These are phyloP conservation scores for Kwoniella sp. DNA, from an alignment of 768 basidiomycete species.

Conservation along the genomic window DNA sequence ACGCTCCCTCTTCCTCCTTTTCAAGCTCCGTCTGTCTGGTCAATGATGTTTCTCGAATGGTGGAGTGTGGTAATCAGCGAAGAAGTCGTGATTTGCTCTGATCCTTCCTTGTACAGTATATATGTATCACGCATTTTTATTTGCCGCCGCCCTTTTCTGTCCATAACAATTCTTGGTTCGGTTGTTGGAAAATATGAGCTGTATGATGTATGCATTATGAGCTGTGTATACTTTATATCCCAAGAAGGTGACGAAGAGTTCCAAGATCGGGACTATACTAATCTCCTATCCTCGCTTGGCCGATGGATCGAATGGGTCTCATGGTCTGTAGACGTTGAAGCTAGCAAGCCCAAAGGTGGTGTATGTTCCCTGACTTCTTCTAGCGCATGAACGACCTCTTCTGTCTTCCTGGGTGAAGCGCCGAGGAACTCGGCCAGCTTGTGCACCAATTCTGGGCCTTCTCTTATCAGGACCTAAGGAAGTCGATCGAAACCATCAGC, in stretches of 20 bases:
- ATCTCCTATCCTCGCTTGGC: neutral
- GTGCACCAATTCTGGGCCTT: slow-evolving; percentile 52
- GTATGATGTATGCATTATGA: neutral
- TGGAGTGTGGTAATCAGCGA: too few species aligned
- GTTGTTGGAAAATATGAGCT: neutral
- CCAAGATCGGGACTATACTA: neutral
- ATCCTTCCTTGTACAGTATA: too few species aligned
- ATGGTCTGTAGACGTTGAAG: slow-evolving; percentile 1
- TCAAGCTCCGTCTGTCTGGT: too few species aligned
- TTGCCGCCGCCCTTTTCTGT: too few species aligned
- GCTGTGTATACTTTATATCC: neutral
- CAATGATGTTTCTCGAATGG: too few species aligned
- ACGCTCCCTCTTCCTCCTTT: too few species aligned
- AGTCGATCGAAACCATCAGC: neutral
- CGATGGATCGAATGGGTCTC: neutral
- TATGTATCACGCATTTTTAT: too few species aligned
- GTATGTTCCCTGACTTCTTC: slow-evolving; percentile 7
- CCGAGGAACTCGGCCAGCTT: slow-evolving; percentile 28
- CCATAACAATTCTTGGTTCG: too few species aligned
- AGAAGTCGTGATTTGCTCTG: too few species aligned
- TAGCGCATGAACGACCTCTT: slow-evolving; percentile 2
- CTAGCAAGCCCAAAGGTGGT: neutral
- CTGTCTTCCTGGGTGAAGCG: neutral
- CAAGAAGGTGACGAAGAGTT: neutral
- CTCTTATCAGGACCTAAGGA: slow-evolving; percentile 50